Conservation (phyloP, 2,329 filamentous ascomycete species). For the Leptographium galeiforme region DNA sequence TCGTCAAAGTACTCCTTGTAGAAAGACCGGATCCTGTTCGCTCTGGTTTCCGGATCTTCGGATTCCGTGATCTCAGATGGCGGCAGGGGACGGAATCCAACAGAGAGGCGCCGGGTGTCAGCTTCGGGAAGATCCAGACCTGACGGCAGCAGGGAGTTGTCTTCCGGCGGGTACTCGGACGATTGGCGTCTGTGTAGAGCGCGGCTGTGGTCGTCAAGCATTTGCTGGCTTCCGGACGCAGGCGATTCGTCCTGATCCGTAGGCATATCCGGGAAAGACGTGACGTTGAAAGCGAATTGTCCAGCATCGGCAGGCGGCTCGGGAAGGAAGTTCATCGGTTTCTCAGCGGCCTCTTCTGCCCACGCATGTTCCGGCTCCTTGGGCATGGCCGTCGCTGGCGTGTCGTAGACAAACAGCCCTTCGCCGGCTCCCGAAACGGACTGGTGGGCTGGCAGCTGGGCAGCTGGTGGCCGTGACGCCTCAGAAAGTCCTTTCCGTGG, state of each 20-base stretch:
- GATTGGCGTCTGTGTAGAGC: constrained; percentile 15
- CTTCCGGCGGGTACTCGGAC: constrained; percentile 14
- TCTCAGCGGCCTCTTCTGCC: not conserved
- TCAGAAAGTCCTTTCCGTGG: constrained; percentile 12
- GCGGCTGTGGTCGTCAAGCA: constrained; percentile 10
- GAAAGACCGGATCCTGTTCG: constrained; percentile 94
- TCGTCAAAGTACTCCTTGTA: constrained; percentile 99
- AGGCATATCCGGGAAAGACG: constrained; percentile 19
- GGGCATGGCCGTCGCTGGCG: not conserved
- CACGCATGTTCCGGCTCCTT: not conserved
- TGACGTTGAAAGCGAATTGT: constrained; percentile 2
- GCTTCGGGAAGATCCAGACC: constrained; percentile 41
- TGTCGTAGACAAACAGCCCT: constrained; percentile 12
- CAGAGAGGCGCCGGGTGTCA: constrained; percentile 47
- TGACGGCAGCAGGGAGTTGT: constrained; percentile 9
- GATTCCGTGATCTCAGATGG: constrained; percentile 65
- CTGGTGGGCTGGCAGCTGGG: constrained; percentile 1
- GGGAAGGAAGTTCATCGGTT: not conserved
- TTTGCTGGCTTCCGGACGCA: not conserved
- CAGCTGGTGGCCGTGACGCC: constrained; percentile 2
- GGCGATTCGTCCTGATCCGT: constrained; percentile 12
- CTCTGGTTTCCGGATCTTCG: constrained; percentile 86
- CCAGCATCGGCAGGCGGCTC: not conserved
- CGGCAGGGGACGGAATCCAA: constrained; percentile 72
- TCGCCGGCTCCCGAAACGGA: constrained; percentile 9